These are phyloP conservation scores for Halophytophthora polymorphica DNA, from an alignment of 352 stramenopile genomes.

Conservation along the genomic window DNA sequence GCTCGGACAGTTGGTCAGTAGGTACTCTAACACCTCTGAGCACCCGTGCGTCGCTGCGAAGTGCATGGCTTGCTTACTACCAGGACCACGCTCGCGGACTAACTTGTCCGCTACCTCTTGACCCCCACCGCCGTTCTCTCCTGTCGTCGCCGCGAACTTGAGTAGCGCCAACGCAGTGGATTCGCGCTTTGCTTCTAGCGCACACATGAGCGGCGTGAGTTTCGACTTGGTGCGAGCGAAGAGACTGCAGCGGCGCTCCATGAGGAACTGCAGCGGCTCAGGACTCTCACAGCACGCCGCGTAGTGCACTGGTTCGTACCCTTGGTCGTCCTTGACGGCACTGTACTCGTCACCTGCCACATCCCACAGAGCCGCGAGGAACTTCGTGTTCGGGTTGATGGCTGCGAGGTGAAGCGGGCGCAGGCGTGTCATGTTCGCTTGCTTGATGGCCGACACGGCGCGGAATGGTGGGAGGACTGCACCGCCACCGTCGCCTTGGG, in stretches of 20 bases:
- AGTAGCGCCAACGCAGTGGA: constrained; percentile 62
- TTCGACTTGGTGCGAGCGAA: constrained; percentile 58
- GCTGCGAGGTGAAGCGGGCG: constrained; percentile 66
- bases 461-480: constrained; percentile 48
- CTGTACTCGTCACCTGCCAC: constrained; percentile 45
- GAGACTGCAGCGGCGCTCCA: constrained; percentile 54
- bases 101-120: constrained; percentile 48
- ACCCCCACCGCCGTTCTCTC: constrained; percentile 21
- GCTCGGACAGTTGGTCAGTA: constrained; percentile 35
- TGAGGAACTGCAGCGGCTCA: constrained; percentile 51
- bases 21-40: constrained; percentile 36
- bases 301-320: constrained; percentile 69
- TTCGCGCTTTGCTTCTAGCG: constrained; percentile 38
- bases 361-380: constrained; percentile 60
- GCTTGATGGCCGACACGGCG: constrained; percentile 64
- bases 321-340: constrained; percentile 51
- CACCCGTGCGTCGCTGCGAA: constrained; percentile 48
- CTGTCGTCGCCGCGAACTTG: constrained; percentile 19
- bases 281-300: constrained; percentile 53
- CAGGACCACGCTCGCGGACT: constrained; percentile 41
- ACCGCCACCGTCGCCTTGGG: constrained; percentile 15
- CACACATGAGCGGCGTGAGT: constrained; percentile 64
- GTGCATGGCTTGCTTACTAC: constrained; percentile 59
- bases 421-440: constrained; percentile 56
- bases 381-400: constrained; percentile 73